Percentiles rank a stretch among this genome's conserved stretches.
Evolutionary conservation across 495 filamentous ascomycete species (phyloP).

Genomic region (Penicillium lagena): DNA sequence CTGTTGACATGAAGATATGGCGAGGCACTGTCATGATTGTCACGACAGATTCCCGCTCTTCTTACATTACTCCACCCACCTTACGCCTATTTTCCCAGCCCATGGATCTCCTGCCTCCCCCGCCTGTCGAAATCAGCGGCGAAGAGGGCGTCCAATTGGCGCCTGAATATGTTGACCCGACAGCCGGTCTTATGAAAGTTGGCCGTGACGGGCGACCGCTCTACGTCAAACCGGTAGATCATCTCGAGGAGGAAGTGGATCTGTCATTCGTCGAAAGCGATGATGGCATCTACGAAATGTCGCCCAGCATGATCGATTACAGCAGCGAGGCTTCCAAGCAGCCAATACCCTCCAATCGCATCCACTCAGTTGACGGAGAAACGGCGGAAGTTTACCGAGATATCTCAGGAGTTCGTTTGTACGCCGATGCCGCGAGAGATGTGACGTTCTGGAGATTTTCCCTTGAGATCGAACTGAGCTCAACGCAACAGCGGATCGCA

Average conservation of each 20-base stretch:
- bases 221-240: constrained; percentile 79
- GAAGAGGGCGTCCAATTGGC: constrained; percentile 55
- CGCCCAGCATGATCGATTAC: constrained; percentile 38
- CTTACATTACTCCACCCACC: constrained; percentile 70
- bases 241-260: constrained; percentile 66
- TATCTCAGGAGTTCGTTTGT: constrained; percentile 72
- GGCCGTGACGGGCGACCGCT: constrained; percentile 72
- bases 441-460: constrained; percentile 97
- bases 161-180: constrained; percentile 80
- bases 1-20: constrained; percentile 70
- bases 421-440: constrained; percentile 76
- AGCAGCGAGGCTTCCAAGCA: constrained; percentile 28
- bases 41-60: constrained; percentile 72
- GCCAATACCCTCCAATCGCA: constrained; percentile 34
- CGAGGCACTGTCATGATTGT: constrained; percentile 92
- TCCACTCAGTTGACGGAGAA: constrained; percentile 58
- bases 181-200: constrained; percentile 80
- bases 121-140: constrained; percentile 59
- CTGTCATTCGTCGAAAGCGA: constrained; percentile 72
- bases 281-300: constrained; percentile 69
- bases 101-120: constrained; percentile 77
- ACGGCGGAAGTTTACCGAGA: constrained; percentile 69
- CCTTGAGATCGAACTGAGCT: constrained; percentile 78
- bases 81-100: constrained; percentile 81
- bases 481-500: constrained; percentile 74